Conservation (phyloP, 1,284 basidiomycete species). For the Puccinia coronata region DNA sequence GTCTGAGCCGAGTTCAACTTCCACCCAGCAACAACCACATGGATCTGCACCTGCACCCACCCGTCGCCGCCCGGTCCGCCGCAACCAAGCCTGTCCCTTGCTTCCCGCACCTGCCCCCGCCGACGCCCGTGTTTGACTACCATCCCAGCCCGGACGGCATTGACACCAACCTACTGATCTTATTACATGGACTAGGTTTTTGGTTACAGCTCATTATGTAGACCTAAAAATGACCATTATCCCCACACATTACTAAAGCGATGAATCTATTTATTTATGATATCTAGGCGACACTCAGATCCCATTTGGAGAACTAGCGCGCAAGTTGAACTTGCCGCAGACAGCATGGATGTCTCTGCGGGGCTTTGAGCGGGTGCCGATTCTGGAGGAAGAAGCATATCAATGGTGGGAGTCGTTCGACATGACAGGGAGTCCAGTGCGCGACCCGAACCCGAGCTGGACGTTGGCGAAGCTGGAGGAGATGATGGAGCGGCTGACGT, state of each 20-base stretch:
- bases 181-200: slow-evolving; percentile 85
- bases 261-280: too few species aligned
- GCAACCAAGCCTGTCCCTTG: slow-evolving; percentile 16
- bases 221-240: too few species aligned
- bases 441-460: slow-evolving; percentile 70
- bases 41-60: slow-evolving; percentile 7
- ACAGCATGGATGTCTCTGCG: slow-evolving; percentile 78
- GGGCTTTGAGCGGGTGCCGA: slow-evolving; percentile 78
- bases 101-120: not conserved
- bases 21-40: slow-evolving; percentile 56
- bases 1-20: slow-evolving; percentile 62
- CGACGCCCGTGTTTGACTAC: slow-evolving; percentile 60
- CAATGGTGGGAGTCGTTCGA: slow-evolving; percentile 89
- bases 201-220: slow-evolving; percentile 56
- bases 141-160: slow-evolving; percentile 72
- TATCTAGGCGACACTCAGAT: slow-evolving; percentile 73
- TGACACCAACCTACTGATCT: slow-evolving; percentile 80
- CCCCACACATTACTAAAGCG: too few species aligned
- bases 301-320: slow-evolving; percentile 74
- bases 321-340: slow-evolving; percentile 75
- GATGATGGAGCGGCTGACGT: slow-evolving; percentile 66
- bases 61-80: not conserved
- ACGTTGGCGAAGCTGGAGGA: slow-evolving; percentile 66
- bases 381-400: slow-evolving; percentile 72
- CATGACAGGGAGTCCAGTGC: slow-evolving; percentile 70